These are phyloP conservation scores for Lagenaria siceraria DNA, from an alignment of 306 rosid species.

Conservation along the genomic window DNA sequence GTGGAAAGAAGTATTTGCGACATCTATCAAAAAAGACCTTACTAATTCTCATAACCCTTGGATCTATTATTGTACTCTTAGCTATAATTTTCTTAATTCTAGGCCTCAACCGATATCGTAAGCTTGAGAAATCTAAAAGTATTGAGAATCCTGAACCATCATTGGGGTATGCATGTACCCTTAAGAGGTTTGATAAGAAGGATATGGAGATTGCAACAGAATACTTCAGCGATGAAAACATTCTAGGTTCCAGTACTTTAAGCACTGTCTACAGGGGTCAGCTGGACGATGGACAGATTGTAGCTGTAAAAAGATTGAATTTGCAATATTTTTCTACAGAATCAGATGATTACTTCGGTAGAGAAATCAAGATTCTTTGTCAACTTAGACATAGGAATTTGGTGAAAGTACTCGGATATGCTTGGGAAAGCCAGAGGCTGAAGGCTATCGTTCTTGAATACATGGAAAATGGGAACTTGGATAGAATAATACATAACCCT, in stretches of 20 bases:
- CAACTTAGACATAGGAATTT: slow-evolving; percentile 75
- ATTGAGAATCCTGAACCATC: slow-evolving; percentile 25
- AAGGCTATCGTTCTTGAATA: slow-evolving; percentile 73
- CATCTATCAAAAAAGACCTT: slow-evolving; percentile 4
- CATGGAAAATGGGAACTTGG: slow-evolving; percentile 79
- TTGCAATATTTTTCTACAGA: slow-evolving; percentile 46
- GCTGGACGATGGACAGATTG: slow-evolving; percentile 35
- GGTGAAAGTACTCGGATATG: slow-evolving; percentile 76
- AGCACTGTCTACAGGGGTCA: slow-evolving; percentile 78
- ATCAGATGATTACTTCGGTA: slow-evolving; percentile 51
- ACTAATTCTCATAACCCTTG: neutral
- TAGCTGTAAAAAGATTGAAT: slow-evolving; percentile 63
- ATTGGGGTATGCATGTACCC: slow-evolving; percentile 24
- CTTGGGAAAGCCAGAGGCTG: slow-evolving; percentile 69
- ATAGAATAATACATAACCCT: slow-evolving; percentile 42
- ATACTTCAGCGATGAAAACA: slow-evolving; percentile 32
- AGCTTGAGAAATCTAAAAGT: slow-evolving; percentile 31
- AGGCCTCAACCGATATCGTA: neutral
- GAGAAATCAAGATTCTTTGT: slow-evolving; percentile 57
- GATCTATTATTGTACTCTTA: neutral
- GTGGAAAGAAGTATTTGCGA: slow-evolving; percentile 23
- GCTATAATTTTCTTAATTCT: neutral
- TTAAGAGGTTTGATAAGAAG: slow-evolving; percentile 42
- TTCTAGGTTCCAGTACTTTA: slow-evolving; percentile 63
- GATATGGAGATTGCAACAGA: slow-evolving; percentile 58